Base-by-base conservation (phyloP, 345 rosid species). In the Luvunga scandens region DNA sequence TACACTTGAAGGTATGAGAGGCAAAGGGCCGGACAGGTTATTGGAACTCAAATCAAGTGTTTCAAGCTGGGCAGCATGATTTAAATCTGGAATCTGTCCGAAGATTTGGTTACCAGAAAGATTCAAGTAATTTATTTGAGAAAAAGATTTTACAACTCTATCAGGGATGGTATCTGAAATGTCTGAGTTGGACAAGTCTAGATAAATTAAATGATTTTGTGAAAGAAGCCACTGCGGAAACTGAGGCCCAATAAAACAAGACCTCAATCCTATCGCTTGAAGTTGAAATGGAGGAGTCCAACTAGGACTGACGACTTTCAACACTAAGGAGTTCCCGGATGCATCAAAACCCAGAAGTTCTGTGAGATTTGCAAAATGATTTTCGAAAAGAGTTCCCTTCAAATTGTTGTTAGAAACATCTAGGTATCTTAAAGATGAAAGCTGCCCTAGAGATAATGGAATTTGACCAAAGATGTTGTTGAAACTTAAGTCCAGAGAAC, bases 281-380 rank as follows among this genome's bases (percentile, higher is more conserved):
- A 88, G 74, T 50, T 76, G 74, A 33, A 82, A 85, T 18, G 85
- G 79, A 53, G 86, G 87, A 66, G 66, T 4, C 85, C 86, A 87
- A 12, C 69, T 31, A 5, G 76, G 19, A 25, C 78, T 78, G 22
- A 82, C 61, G 7, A 39, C 45, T 34, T 78, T 75, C 56, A 85
- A 24, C 21, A 36, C 21, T 9, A 83, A 8, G 28, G 71, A 71
- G 33, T 84, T 88, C 5, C 7, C 48, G 50, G 84, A 73, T 5
- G 71, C 70, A 21, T 39, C 33, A 34, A 85, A 50, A 4, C 2
- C 3, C 30, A n/a, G 13, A 45, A 88, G 64, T 3, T 7, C 78
- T 27, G 82, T 74, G 42, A 85, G 87, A 22, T 84, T 80, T 0
- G 67, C 62, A 48, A 85, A 84, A 53, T 84, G 83, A 10, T n/a